Evolutionary conservation across 345 rosid species (phyloP), one percentile per base, ranked within the genome.

Genomic region (Linum lewisii): DNA sequence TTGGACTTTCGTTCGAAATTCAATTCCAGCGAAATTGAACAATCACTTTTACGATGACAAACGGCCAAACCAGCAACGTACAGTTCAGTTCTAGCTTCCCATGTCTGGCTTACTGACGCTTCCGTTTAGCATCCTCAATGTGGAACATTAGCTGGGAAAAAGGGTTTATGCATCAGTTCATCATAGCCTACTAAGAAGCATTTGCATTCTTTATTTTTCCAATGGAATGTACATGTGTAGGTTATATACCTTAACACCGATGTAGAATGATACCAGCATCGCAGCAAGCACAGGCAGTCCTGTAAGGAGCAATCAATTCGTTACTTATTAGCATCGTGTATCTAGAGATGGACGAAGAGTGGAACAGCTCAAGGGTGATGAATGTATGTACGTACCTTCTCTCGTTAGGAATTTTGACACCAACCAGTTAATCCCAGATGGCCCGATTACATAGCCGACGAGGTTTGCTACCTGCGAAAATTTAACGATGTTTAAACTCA

Each of bases 391-490:
- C 58, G 26, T 78, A 86, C 98, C 98, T 78, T 88, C 83, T 69
- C 68, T 70, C 3, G 65, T 69, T 44, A 81, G 78, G 79, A 92
- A 88, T 60, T 67, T 79, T 61, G 88, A 77, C 29, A 81, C 69
- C 72, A 84, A 66, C 97, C 86, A 86, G 76, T 84, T 82, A 66
- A 81, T 42, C 38, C 90, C 89, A 0, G 93, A 83, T 37, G 95
- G 95, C 52, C 97, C 94, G 52, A 92, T 72, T 56, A 92, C 95
- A 76, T 84, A 92, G 65, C 97, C 98, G 59, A 79, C 91, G 59
- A 92, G 97, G 72, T 88, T 92, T 51, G 95, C 98, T 6, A 84
- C 81, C 97, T 88, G 79, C 77, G 69, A 20, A 52, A 22, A 34
- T 5, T 34, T 42, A 42, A 11, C 2, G 18, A 16, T 4, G 13